Conservation (phyloP, 352 stramenopile genomes). For the Phytophthora niederhauseri region DNA sequence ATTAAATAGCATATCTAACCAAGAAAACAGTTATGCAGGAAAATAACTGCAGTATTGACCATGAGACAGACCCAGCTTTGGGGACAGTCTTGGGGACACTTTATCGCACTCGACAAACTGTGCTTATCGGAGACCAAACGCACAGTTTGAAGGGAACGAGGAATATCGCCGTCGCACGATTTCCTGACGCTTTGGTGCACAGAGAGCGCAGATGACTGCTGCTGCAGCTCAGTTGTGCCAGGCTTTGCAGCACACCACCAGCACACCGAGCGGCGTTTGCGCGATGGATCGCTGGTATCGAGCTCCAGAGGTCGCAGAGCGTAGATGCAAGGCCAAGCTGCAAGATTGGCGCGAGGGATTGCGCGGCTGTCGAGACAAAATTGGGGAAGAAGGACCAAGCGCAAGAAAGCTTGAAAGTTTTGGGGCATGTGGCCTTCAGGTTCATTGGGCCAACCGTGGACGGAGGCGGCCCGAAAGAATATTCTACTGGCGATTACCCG, state of each 20-base stretch:
- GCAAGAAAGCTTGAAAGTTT: background rate
- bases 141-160: constrained; percentile 27
- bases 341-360: background rate
- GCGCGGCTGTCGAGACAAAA: background rate
- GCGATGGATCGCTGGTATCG: background rate
- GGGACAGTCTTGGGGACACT: constrained; percentile 35
- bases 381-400: background rate
- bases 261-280: background rate
- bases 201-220: background rate
- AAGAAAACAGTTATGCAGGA: no score
- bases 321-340: background rate
- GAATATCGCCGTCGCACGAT: constrained; percentile 22
- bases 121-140: constrained; percentile 23
- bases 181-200: constrained; percentile 8
- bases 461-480: constrained; percentile 1
- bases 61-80: constrained; percentile 13
- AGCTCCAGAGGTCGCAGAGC: background rate
- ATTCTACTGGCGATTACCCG: constrained; percentile 18
- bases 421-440: background rate
- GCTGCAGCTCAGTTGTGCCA: background rate
- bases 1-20: no score
- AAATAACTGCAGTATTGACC: background rate
- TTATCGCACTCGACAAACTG: constrained; percentile 14
- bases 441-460: background rate
- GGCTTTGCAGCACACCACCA: background rate